Percentiles rank a stretch among this genome's conserved stretches.
Evolutionary conservation across 495 filamentous ascomycete genomes (phyloP).

Genomic region (Glarea lozoyensis): DNA sequence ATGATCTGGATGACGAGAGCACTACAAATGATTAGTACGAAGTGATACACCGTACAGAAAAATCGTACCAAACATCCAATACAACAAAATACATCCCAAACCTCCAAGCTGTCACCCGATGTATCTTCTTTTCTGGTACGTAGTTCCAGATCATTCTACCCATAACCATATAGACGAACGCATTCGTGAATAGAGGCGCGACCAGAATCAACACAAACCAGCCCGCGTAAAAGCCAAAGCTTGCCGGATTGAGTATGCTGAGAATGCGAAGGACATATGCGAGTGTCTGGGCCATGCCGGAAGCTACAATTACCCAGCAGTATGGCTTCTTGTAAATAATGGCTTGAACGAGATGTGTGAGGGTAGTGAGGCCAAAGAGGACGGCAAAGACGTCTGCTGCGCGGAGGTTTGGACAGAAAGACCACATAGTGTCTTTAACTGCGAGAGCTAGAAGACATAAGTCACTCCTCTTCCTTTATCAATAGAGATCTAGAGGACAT

Average conservation of each 20-base stretch:
- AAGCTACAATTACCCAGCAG: constrained; percentile 44
- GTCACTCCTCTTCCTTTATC: no score
- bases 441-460: no score
- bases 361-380: constrained; percentile 25
- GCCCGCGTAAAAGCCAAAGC: constrained; percentile 16
- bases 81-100: constrained; percentile 49
- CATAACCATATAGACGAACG: constrained; percentile 56
- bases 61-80: constrained; percentile 49
- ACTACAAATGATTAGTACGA: constrained; percentile 1
- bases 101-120: constrained; percentile 35
- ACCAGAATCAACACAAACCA: constrained; percentile 32
- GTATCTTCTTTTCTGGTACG: constrained; percentile 33
- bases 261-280: constrained; percentile 29
- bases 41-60: not conserved
- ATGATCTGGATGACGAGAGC: constrained; percentile 11
- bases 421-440: no score
- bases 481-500: no score
- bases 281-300: constrained; percentile 23
- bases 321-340: constrained; percentile 28
- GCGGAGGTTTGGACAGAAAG: constrained; percentile 20
- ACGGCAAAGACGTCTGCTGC: constrained; percentile 27
- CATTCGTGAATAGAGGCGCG: constrained; percentile 45
- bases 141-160: constrained; percentile 51
- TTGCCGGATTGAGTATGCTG: constrained; percentile 29
- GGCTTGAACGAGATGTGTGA: constrained; percentile 24